Evolutionary conservation across 1,284 basidiomycete genomes (phyloP), one percentile per base, ranked within the genome.

Genomic region (Leucoagaricus sp.): DNA sequence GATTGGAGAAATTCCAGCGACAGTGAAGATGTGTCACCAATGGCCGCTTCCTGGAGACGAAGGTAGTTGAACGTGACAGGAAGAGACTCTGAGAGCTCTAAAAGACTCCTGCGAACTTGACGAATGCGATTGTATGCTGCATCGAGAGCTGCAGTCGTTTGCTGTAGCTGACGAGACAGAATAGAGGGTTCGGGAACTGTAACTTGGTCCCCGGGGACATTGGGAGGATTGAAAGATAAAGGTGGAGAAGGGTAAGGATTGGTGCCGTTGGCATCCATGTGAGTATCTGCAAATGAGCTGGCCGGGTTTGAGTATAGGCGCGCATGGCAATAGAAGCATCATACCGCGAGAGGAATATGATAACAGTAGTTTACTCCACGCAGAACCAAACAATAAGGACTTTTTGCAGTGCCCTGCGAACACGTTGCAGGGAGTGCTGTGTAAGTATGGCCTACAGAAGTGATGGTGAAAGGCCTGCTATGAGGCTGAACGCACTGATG

Each of bases 101-200:
- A 65, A 44, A 83, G 70, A 61, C 72, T 81, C 25, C 73, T 74
- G 57, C 81, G 75, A 49, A 83, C 76, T 64, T 79, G 76, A 49
- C 75, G 75, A 60, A 84, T 76, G 34, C 79, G 75, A 61, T 71
- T 74, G 63, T 80, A 80, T 15, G 81, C 81, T 31, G 76, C 75
- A 50, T 82, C 77, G 33, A 85, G 67, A 13, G 77, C 76, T 15
- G 71, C 68, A 44, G 82, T 76, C 21, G 82, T 78, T 55, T 77
- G 72, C 29, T 77, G 75, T 26, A 82, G 67, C 63, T 67, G 76
- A 58, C 69, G 55, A 33, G 25, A 44, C 21, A 23, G 33, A 57
- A 51, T 51, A 49, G 55, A 57, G 49, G 54, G 25, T 13, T 26
- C 44, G 21, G 42, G 34, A 12, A 10, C 17, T 47, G 49, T 40